Evolutionary conservation across 2,329 filamentous ascomycete species (phyloP).

Genomic region (Trichophyton benhamiae): DNA sequence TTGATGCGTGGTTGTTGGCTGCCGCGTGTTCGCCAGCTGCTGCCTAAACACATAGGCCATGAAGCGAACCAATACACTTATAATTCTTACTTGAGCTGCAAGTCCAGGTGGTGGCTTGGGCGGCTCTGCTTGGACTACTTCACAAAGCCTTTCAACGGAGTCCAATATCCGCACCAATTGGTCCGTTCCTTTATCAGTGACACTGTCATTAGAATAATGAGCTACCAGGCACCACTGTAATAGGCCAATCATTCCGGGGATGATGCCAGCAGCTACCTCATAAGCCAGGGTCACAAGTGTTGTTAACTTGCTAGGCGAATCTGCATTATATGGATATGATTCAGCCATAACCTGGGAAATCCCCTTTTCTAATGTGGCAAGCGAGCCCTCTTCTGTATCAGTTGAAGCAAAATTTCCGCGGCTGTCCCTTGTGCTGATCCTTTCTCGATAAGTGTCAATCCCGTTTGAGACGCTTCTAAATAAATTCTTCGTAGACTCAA

Average conservation of each 20-base stretch:
- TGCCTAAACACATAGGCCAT: constrained; percentile 8
- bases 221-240: constrained; percentile 13
- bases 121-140: constrained; percentile 6
- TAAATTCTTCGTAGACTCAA: constrained; percentile 3
- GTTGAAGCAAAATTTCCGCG: background rate
- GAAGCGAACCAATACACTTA: constrained; percentile 9
- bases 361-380: background rate
- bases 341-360: background rate
- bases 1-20: background rate
- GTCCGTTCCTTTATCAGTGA: constrained; percentile 7
- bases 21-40: background rate
- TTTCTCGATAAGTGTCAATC: constrained; percentile 6
- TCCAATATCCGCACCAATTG: constrained; percentile 9
- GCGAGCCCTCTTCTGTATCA: background rate
- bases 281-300: background rate
- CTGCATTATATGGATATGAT: background rate
- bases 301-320: background rate
- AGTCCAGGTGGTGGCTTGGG: constrained; percentile 1
- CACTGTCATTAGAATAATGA: constrained; percentile 7
- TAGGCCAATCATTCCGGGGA: constrained; percentile 8
- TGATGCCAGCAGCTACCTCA: constrained; percentile 4
- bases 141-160: constrained; percentile 7
- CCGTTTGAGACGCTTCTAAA: constrained; percentile 8
- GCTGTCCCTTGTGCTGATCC: background rate
- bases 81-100: constrained; percentile 8